phyloP scores from a whole-genome alignment of 169 alveolate species.

The Cystoisospora suis region DNA sequence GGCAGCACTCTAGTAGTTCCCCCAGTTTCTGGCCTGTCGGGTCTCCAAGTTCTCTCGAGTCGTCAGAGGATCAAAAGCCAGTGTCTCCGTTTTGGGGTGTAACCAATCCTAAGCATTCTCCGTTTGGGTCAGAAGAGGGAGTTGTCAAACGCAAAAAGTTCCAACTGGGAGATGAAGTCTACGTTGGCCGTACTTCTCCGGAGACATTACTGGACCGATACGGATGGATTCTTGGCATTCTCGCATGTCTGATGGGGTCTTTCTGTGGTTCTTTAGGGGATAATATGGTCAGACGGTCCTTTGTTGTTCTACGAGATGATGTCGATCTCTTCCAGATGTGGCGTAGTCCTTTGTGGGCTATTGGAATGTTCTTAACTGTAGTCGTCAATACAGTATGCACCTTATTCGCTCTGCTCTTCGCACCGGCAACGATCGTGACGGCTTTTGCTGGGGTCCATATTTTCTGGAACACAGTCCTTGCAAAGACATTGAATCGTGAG shows the following conservation, averaged over 20 bases:
- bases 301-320: neutral
- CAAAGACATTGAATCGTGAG: neutral
- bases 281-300: neutral
- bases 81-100: too few species aligned
- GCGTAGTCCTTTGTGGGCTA: neutral
- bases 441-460: slow-evolving; percentile 8
- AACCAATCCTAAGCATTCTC: too few species aligned
- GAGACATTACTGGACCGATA: neutral
- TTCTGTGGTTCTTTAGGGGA: slow-evolving; percentile 10
- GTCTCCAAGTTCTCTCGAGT: too few species aligned
- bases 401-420: neutral
- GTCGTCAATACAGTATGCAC: neutral
- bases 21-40: too few species aligned
- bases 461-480: neutral
- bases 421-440: slow-evolving; percentile 4
- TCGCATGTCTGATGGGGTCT: neutral
- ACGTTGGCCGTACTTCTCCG: too few species aligned
- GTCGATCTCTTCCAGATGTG: neutral
- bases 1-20: too few species aligned
- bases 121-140: too few species aligned
- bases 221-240: slow-evolving; percentile 9
- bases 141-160: too few species aligned
- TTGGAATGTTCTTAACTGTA: neutral
- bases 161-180: too few species aligned
- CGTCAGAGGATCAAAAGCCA: too few species aligned